phyloP scores from a whole-genome alignment of 192 early-diverging fungal species.

The Coemansia sp. region DNA sequence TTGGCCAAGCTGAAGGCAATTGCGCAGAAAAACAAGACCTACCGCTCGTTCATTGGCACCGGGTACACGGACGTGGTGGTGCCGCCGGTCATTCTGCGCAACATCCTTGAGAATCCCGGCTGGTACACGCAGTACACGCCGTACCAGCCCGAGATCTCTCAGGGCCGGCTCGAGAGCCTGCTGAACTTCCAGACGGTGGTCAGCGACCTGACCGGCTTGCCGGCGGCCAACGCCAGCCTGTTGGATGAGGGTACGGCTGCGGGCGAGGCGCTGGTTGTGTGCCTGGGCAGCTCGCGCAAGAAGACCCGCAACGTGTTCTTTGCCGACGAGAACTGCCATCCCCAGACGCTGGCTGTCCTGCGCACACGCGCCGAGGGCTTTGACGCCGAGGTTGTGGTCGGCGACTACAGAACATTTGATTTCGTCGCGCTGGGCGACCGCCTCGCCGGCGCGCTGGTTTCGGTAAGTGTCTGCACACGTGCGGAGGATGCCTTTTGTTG shows the following conservation, averaged over 20 bases:
- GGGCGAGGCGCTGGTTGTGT: conserved; percentile 95
- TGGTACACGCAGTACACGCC: conserved; percentile 99
- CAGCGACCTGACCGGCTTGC: conserved; percentile 90
- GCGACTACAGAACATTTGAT: conserved; percentile 75
- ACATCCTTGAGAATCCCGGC: conserved; percentile 96
- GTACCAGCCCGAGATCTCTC: conserved; percentile 99
- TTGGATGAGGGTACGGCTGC: conserved; percentile 99
- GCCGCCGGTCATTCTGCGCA: conserved; percentile 93
- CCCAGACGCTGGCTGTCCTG: conserved; percentile 92
- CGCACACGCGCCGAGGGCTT: conserved; percentile 93
- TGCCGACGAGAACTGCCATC: conserved; percentile 88
- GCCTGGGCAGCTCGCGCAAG: conserved; percentile 63
- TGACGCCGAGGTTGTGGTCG: conserved; percentile 85
- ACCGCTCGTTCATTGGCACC: conserved; percentile 91
- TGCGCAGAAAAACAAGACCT: conserved; percentile 87
- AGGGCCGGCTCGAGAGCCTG: conserved; percentile 95
- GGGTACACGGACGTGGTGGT: conserved; percentile 90
- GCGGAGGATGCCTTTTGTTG: not conserved
- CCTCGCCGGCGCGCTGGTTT: conserved; percentile 82
- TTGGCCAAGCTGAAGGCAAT: conserved; percentile 77
- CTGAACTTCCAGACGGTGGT: conserved; percentile 99
- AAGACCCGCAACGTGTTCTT: conserved; percentile 86
- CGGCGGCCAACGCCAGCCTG: conserved; percentile 95
- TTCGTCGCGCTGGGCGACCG: conserved; percentile 70
- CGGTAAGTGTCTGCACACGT: conserved; percentile 53